Conservation (phyloP, 768 basidiomycete species). For the Leccinum uliginosum region DNA sequence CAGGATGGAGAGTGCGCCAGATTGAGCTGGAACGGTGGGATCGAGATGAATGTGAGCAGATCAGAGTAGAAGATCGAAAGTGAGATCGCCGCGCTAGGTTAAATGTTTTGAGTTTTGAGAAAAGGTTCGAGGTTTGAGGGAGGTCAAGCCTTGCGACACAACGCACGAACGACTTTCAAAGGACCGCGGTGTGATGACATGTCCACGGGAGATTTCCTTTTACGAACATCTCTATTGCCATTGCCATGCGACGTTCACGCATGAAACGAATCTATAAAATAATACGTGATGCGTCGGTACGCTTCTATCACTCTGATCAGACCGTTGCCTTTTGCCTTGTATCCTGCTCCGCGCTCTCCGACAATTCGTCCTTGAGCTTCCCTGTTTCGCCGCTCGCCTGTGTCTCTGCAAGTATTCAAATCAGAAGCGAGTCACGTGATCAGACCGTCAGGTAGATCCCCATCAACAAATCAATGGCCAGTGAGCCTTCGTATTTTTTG, state of each 20-base stretch:
- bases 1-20: constrained; percentile 9
- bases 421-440: constrained; percentile 24
- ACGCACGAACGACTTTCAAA: not conserved
- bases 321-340: constrained; percentile 49
- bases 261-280: constrained; percentile 14
- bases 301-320: constrained; percentile 33
- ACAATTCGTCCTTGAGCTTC: constrained; percentile 28
- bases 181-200: constrained; percentile 15
- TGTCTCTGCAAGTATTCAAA: constrained; percentile 26
- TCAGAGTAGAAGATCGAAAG: constrained; percentile 22
- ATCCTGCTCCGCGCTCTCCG: constrained; percentile 40
- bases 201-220: constrained; percentile 15
- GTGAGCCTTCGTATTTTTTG: constrained; percentile 64
- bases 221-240: constrained; percentile 8
- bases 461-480: constrained; percentile 62
- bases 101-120: constrained; percentile 20
- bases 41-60: constrained; percentile 9
- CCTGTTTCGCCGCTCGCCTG: constrained; percentile 17
- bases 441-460: constrained; percentile 33
- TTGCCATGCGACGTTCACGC: constrained; percentile 16
- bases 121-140: not conserved
- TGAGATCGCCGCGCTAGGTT: constrained; percentile 28
- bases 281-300: constrained; percentile 16
- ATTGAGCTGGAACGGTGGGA: constrained; percentile 17
- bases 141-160: not conserved